Evolutionary conservation across 2,329 filamentous ascomycete genomes (phyloP), one percentile per base, ranked within the genome.

Genomic region (Hypoxylon sp.): DNA sequence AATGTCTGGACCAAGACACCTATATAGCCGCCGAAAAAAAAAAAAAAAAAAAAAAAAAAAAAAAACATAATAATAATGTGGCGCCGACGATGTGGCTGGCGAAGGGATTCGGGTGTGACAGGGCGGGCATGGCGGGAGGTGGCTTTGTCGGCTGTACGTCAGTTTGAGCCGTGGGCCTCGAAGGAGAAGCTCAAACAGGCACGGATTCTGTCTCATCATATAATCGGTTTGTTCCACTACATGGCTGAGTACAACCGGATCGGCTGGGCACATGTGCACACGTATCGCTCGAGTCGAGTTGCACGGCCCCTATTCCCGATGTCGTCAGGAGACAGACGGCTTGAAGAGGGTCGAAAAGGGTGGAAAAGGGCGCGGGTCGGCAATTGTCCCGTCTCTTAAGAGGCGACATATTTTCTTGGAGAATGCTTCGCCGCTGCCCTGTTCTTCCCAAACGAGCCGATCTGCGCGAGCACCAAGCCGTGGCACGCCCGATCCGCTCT

Each of bases 211-310:
- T 63, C 54, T 55, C 65, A 66, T 68, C 65, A 63, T 60, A 64
- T 60, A 64, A 62, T 62, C 54, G 53, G 53, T 53, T 57, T 53
- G 63, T 68, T 55, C 50, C 64, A 70, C 68, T 15, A 60, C 67
- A 67, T 67, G n/a, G n/a, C 60, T 60, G 57, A 61, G 65, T 66
- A 66, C 63, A 67, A 66, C 68, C 66, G 65, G 68, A 67, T 68
- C 67, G 68, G 68, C 64, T 69, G 63, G 51, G 53, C 52, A 66
- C 65, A 69, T 63, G 57, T 59, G 58, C 62, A 67, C 64, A 63
- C 55, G 62, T 66, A 61, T 62, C 63, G 58, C 66, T 69, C 67
- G 63, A 69, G 67, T 60, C 63, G 48, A 58, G 60, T 60, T 58
- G 52, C 63, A 64, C 64, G 52, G 62, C 57, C 59, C 58, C 55